Evolutionary conservation across 2,329 filamentous ascomycete genomes (phyloP).

Genomic region (Passalora sequoiae): DNA sequence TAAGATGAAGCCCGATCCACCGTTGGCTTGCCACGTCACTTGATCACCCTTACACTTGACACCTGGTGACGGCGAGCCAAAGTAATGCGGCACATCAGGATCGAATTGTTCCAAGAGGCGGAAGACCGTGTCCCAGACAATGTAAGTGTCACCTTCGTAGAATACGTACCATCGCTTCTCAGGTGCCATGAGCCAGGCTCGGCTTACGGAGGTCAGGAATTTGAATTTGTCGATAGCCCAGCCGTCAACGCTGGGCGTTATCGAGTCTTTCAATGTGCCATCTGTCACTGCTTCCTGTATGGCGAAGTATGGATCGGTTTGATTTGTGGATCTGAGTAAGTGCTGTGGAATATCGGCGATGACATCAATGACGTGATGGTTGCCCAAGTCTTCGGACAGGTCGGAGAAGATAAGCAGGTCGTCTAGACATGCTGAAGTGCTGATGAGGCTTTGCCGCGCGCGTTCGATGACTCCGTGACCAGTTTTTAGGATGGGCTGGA

Average conservation of each 20-base stretch:
- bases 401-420: slow-evolving; percentile 48
- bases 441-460: slow-evolving; percentile 46
- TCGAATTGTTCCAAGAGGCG: slow-evolving; percentile 14
- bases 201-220: slow-evolving; percentile 49
- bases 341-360: slow-evolving; percentile 42
- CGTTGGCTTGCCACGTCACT: slow-evolving; percentile 44
- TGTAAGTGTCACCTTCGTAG: slow-evolving; percentile 49
- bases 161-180: slow-evolving; percentile 50
- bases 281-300: slow-evolving; percentile 16
- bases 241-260: slow-evolving; percentile 29
- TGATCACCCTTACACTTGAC: slow-evolving; percentile 32
- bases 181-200: slow-evolving; percentile 44
- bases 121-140: slow-evolving; percentile 37
- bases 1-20: slow-evolving; percentile 47
- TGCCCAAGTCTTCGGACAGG: slow-evolving; percentile 40
- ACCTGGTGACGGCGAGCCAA: slow-evolving; percentile 18
- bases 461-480: slow-evolving; percentile 44
- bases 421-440: slow-evolving; percentile 49
- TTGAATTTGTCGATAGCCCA: slow-evolving; percentile 53
- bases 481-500: slow-evolving; percentile 48
- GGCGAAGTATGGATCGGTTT: slow-evolving; percentile 14
- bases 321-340: slow-evolving; percentile 11
- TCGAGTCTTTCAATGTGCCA: slow-evolving; percentile 11
- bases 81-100: slow-evolving; percentile 15
- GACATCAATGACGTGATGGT: slow-evolving; percentile 40